Evolutionary conservation across 805 yeast species (phyloP), one percentile per base, ranked within the genome.

Genomic region (Starmerella sp.): DNA sequence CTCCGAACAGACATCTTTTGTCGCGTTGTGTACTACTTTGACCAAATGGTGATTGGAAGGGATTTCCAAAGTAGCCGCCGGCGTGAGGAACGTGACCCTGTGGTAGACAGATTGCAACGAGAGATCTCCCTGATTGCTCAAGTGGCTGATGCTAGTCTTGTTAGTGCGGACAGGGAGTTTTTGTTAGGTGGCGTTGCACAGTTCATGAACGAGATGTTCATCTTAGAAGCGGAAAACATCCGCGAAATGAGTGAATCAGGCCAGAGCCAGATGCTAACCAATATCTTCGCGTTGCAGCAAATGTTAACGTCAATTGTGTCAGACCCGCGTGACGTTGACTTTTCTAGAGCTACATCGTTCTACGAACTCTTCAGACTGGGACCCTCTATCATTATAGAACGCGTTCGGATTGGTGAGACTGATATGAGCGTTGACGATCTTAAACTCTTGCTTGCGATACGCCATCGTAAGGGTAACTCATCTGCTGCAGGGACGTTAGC

Each of bases 201-300:
- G 46, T 71, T 79, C 62, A 69, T 83, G 56, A 81, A 81, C 63
- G 68, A 70, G 54, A 65, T 80, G 32, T 68, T 81, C 48, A 76
- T 84, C 5, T 67, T 66, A 35, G 83, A 81, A 22, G 76, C 85
- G 5, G 70, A 71, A 30, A 67, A 76, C 52, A 71, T 85, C 8
- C 66, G 67, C 22, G 74, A 72, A 48, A 71, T 83, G 62, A 83
- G 82, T 65, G 69, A 69, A 17, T 74, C 76, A 57, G 90, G 91
- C 36, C 73, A 83, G 54, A 76, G 77, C 60, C 76, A 78, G 60
- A 70, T 84, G 57, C 69, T 79, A 56, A 71, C 80, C 60, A 84
- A 84, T 64, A 78, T 84, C 22, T 73, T 80, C 52, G 81, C 84
- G 0, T 67, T 84, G 44, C 88, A 82, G 68, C 90, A 84, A 65